Conservation (phyloP, 2,329 filamentous ascomycete genomes). For the Stachybotrys chartarum region DNA sequence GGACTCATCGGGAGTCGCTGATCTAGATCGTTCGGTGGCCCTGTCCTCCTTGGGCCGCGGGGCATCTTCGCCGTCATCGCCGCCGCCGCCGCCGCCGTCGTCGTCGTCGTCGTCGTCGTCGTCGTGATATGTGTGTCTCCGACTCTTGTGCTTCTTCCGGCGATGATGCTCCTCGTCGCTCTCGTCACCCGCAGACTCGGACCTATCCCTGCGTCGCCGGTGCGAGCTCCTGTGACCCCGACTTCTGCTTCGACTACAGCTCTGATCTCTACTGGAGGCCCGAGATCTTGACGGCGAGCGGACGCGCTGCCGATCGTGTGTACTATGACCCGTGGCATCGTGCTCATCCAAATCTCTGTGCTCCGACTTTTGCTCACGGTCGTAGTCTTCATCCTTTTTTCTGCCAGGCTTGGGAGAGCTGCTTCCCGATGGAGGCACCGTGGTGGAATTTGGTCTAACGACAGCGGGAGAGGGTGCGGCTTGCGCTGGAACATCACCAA, state of each 20-base stretch:
- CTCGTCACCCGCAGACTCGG: conserved; percentile 42
- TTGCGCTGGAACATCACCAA: conserved; percentile 26
- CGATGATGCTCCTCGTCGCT: conserved; percentile 38
- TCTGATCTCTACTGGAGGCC: conserved; percentile 16
- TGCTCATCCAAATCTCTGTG: conserved; percentile 17
- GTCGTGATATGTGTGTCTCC: conserved; percentile 30
- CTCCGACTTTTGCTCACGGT: conserved; percentile 21
- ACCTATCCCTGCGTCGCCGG: conserved; percentile 48
- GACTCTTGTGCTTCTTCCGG: conserved; percentile 42
- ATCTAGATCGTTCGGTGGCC: conserved; percentile 51
- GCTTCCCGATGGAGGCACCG: conserved; percentile 34
- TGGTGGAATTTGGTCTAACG: conserved; percentile 6
- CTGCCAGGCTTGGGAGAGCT: conserved; percentile 35
- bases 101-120: conserved; percentile 34
- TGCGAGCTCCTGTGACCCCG: conserved; percentile 38
- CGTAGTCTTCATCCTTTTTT: conserved; percentile 25
- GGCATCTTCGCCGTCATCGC: conserved; percentile 29
- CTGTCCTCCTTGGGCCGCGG: conserved; percentile 27
- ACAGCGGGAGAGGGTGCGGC: background rate
- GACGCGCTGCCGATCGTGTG: background rate
- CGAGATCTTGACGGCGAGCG: conserved; percentile 8
- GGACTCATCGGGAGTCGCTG: conserved; percentile 54
- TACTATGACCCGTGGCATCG: conserved; percentile 26
- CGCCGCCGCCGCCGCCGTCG: conserved; percentile 11
- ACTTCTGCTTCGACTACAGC: conserved; percentile 28